Percentiles rank a stretch among this genome's conserved stretches.
These are phyloP conservation scores for Pseudogymnoascus sp. DNA, from an alignment of 2,329 filamentous ascomycete species.

Conservation along the genomic window DNA sequence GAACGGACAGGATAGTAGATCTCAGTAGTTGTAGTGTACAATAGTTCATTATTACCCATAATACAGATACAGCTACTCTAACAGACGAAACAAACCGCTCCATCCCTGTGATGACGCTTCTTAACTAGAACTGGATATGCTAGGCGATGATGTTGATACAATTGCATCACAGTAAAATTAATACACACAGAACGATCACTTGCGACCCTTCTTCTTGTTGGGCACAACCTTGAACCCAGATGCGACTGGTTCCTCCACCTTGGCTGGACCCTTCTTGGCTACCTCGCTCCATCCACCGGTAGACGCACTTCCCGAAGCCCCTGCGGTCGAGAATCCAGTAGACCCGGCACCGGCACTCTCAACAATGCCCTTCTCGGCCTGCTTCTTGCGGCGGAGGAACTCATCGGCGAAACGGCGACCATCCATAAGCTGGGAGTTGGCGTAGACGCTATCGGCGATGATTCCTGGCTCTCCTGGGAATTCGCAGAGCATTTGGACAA, in stretches of 20 bases:
- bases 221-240: slow-evolving; percentile 84
- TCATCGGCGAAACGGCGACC: slow-evolving; percentile 90
- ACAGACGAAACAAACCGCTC: background rate
- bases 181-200: slow-evolving; percentile 32
- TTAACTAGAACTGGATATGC: background rate
- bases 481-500: slow-evolving; percentile 65
- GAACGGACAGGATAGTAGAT: background rate
- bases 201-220: slow-evolving; percentile 85
- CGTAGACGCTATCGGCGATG: slow-evolving; percentile 85
- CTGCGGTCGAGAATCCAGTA: slow-evolving; percentile 33
- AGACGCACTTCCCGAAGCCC: slow-evolving; percentile 37
- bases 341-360: slow-evolving; percentile 52
- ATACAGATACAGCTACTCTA: slow-evolving; percentile 7
- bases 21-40: background rate
- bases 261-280: slow-evolving; percentile 73
- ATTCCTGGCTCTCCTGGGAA: slow-evolving; percentile 71
- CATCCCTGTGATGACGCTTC: background rate
- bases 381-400: slow-evolving; percentile 84
- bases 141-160: slow-evolving; percentile 3
- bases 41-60: slow-evolving; percentile 2
- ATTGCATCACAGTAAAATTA: slow-evolving; percentile 6
- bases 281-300: slow-evolving; percentile 88
- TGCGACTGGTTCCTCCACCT: slow-evolving; percentile 34
- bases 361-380: slow-evolving; percentile 84
- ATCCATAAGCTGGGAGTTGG: slow-evolving; percentile 80